Conservation (phyloP, 108 stramenopile genomes). For the Fistulifera pelliculosa region DNA sequence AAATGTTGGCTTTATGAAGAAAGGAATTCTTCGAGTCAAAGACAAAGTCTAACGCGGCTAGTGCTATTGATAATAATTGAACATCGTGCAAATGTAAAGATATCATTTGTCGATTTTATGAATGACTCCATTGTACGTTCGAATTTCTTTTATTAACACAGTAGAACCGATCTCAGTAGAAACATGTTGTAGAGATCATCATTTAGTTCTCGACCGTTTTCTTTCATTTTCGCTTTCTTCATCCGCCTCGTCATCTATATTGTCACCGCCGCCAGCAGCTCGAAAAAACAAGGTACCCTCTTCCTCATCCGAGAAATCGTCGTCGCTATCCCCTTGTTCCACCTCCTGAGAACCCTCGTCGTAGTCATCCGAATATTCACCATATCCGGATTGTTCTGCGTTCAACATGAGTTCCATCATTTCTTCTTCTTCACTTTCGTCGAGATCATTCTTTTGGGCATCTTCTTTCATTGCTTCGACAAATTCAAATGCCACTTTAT, state of each 20-base stretch:
- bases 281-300: not conserved
- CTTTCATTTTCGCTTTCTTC: constrained; percentile 12
- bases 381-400: constrained; percentile 39
- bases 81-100: too few relatives aligned
- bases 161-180: too few relatives aligned
- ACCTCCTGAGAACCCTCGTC: constrained; percentile 25
- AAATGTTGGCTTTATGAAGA: constrained; percentile 65
- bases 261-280: not conserved
- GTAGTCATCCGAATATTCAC: constrained; percentile 52
- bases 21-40: constrained; percentile 55
- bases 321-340: constrained; percentile 13
- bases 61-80: too few relatives aligned
- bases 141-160: too few relatives aligned
- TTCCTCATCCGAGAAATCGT: too few relatives aligned
- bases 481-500: constrained; percentile 64
- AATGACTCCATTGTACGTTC: too few relatives aligned
- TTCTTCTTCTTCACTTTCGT: constrained; percentile 54
- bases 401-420: constrained; percentile 67
- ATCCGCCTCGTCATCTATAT: constrained; percentile 22
- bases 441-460: constrained; percentile 23
- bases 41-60: not conserved
- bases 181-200: too few relatives aligned
- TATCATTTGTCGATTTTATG: too few relatives aligned
- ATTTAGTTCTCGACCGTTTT: not conserved
- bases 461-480: constrained; percentile 66